Percentiles rank a stretch among this genome's conserved stretches.
These are phyloP conservation scores for Simplicillium sp. DNA, from an alignment of 2,329 filamentous ascomycete species.

Conservation along the genomic window DNA sequence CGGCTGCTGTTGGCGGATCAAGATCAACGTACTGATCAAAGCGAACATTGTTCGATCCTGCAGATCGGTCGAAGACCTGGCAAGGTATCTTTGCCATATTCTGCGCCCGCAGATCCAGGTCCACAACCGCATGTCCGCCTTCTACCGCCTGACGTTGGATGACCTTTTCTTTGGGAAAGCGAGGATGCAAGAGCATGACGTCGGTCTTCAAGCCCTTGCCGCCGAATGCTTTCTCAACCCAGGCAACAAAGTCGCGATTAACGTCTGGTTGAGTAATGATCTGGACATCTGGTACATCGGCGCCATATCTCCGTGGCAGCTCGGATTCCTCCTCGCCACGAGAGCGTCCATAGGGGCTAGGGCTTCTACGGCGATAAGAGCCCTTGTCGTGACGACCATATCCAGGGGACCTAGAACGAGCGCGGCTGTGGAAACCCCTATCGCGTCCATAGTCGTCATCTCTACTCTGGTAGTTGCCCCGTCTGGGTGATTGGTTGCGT, in stretches of 20 bases:
- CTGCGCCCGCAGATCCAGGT: constrained; percentile 63
- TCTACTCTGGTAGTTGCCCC: constrained; percentile 46
- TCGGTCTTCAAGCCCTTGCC: constrained; percentile 64
- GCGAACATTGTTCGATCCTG: constrained; percentile 63
- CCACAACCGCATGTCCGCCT: constrained; percentile 77
- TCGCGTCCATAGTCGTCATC: constrained; percentile 51
- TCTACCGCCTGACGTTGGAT: constrained; percentile 79
- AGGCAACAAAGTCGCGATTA: constrained; percentile 69
- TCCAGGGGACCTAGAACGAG: constrained; percentile 58
- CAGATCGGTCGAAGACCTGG: constrained; percentile 75
- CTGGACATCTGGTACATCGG: constrained; percentile 81
- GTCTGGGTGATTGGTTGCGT: constrained; percentile 48
- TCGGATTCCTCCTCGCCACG: constrained; percentile 50
- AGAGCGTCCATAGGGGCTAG: constrained; percentile 49
- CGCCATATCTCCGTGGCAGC: constrained; percentile 62
- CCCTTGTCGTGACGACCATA: constrained; percentile 33
- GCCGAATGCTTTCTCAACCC: constrained; percentile 70
- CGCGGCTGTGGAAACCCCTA: constrained; percentile 27
- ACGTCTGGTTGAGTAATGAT: constrained; percentile 74
- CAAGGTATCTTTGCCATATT: constrained; percentile 65
- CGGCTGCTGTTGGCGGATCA: constrained; percentile 67
- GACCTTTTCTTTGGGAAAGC: constrained; percentile 68
- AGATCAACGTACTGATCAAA: constrained; percentile 85
- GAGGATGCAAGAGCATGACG: constrained; percentile 69
- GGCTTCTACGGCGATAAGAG: constrained; percentile 58